Conservation (phyloP, 2,329 filamentous ascomycete species). For the Pezizomycotina sp. region DNA sequence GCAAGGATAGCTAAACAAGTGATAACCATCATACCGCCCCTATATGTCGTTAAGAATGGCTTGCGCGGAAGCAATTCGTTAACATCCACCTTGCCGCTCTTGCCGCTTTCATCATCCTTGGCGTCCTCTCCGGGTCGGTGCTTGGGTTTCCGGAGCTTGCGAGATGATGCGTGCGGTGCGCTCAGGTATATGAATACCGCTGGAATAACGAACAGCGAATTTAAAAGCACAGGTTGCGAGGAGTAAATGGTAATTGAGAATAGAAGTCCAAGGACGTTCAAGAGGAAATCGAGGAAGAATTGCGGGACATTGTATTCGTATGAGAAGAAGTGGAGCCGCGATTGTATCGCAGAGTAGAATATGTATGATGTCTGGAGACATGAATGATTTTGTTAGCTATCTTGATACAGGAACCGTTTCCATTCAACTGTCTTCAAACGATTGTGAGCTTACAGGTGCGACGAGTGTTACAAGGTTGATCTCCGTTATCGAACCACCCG, state of each 20-base stretch:
- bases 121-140: conserved; percentile 26
- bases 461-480: conserved; percentile 76
- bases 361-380: conserved; percentile 53
- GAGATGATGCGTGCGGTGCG: conserved; percentile 32
- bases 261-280: conserved; percentile 68
- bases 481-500: conserved; percentile 66
- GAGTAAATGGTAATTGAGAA: conserved; percentile 79
- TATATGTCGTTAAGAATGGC: conserved; percentile 82
- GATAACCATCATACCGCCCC: conserved; percentile 76
- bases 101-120: conserved; percentile 9
- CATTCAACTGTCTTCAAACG: not conserved
- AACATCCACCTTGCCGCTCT: conserved; percentile 19
- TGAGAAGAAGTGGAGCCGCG: conserved; percentile 67
- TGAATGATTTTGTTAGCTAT: conserved; percentile 20
- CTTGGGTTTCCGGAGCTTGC: conserved; percentile 29
- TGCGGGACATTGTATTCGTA: conserved; percentile 44
- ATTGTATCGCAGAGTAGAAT: conserved; percentile 78
- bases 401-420: not conserved
- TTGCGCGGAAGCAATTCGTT: conserved; percentile 54
- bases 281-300: conserved; percentile 63
- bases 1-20: conserved; percentile 89
- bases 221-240: conserved; percentile 54
- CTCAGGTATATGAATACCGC: conserved; percentile 44
- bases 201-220: conserved; percentile 55
- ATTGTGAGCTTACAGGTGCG: conserved; percentile 51